phyloP scores from a whole-genome alignment of 2,329 filamentous ascomycete genomes.

The Colletotrichum lini region DNA sequence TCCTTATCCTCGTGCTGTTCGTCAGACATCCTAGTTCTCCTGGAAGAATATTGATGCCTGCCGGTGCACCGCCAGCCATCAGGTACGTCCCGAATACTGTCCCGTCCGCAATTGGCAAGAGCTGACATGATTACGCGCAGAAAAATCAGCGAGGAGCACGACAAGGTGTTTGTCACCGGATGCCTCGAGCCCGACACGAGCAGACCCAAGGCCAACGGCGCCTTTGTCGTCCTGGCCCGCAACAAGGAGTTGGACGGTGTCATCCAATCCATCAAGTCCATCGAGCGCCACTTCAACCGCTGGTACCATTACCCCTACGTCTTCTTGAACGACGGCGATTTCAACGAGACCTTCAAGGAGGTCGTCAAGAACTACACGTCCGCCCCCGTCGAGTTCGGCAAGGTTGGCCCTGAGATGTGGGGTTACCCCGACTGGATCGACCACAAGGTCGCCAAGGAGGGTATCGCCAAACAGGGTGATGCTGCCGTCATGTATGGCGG shows the following conservation, averaged over 20 bases:
- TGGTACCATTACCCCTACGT: constrained; percentile 99
- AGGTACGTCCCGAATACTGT: constrained; percentile 70
- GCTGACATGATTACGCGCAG: constrained; percentile 61
- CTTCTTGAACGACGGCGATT: constrained; percentile 97
- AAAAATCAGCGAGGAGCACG: constrained; percentile 96
- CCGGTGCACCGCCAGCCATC: constrained; percentile 89
- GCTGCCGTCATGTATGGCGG: constrained; percentile 99
- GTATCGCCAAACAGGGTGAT: constrained; percentile 96
- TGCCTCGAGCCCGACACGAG: constrained; percentile 86
- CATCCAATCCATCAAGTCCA: constrained; percentile 95
- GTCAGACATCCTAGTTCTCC: constrained; percentile 88
- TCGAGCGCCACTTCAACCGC: constrained; percentile 98
- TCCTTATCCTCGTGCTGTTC: constrained; percentile 91
- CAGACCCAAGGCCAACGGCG: constrained; percentile 89
- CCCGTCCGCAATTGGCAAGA: background rate
- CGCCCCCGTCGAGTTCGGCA: constrained; percentile 89
- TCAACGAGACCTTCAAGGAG: constrained; percentile 94
- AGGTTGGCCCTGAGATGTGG: constrained; percentile 93
- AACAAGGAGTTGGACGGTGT: constrained; percentile 98
- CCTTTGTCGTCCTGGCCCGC: constrained; percentile 93
- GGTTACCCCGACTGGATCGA: constrained; percentile 98
- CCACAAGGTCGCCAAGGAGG: constrained; percentile 92
- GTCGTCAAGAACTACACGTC: constrained; percentile 93
- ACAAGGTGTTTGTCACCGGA: constrained; percentile 95
- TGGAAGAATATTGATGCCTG: constrained; percentile 87